Evolutionary conservation across 1,284 basidiomycete species (phyloP).

Genomic region (Papiliotrema laurentii): DNA sequence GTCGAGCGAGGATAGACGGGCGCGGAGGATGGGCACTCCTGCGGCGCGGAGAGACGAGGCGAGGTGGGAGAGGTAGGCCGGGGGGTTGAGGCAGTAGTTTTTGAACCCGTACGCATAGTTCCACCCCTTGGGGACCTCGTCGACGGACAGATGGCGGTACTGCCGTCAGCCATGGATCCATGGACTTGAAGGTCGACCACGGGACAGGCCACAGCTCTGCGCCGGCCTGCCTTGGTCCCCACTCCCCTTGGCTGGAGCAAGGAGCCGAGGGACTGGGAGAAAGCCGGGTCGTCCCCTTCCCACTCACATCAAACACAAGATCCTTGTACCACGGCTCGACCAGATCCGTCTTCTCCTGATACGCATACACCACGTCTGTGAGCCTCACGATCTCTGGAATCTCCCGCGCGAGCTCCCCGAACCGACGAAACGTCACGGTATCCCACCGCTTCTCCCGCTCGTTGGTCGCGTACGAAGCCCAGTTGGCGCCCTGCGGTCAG

Average conservation of each 20-base stretch:
- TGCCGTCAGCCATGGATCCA: not conserved
- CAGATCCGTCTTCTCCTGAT: constrained; percentile 3
- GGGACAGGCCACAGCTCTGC: not conserved
- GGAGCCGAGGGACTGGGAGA: too few relatives aligned
- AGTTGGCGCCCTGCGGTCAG: constrained; percentile 58
- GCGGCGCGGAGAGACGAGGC: constrained; percentile 22
- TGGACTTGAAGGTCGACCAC: not conserved
- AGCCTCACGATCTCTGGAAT: constrained; percentile 19
- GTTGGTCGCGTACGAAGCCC: constrained; percentile 56
- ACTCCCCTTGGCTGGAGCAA: too few relatives aligned
- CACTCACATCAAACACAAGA: constrained; percentile 10
- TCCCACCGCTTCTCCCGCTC: constrained; percentile 50
- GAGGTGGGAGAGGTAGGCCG: constrained; percentile 42
- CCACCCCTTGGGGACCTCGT: constrained; percentile 2
- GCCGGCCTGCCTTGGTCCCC: too few relatives aligned
- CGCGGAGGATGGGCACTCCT: constrained; percentile 38
- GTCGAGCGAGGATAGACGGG: constrained; percentile 36
- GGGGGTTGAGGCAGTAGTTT: constrained; percentile 47
- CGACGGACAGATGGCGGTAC: not conserved
- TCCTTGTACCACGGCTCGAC: constrained; percentile 12
- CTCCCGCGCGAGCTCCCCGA: constrained; percentile 47
- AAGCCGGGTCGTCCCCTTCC: too few relatives aligned
- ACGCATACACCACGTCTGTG: constrained; percentile 4
- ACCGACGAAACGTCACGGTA: constrained; percentile 43
- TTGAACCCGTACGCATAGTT: constrained; percentile 39